Base-by-base conservation (phyloP, 75 land plant genomes). In the Isoetes taiwanensis region DNA sequence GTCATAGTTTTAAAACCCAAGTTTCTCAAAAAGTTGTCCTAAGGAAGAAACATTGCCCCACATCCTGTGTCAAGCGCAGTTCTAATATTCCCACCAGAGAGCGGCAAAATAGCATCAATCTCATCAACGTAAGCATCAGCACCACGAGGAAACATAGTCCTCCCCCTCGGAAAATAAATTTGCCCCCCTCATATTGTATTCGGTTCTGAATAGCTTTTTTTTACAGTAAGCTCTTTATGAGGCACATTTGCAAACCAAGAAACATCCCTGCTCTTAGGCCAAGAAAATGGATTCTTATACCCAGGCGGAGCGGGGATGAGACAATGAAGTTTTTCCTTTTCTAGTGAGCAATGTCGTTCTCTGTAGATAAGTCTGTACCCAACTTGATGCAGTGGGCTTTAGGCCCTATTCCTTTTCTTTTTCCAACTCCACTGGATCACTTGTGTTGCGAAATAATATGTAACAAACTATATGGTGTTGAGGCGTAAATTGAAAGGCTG, bases 21-120 rank as follows among this genome's bases (percentile, higher is more conserved):
- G n/a, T n/a, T n/a, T n/a, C n/a, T n/a, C n/a, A n/a, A n/a, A n/a
- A n/a, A n/a, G n/a, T n/a, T n/a, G n/a, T n/a, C n/a, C n/a, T n/a
- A n/a, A n/a, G n/a, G n/a, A n/a, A n/a, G n/a, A n/a, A n/a, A n/a
- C n/a, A n/a, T 61, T 59, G 75, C 81, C 67, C 81, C 81, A 32
- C 79, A 79, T 12, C 81, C 79, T 25, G 78, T 79, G 33, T 79
- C 79, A 30, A 79, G 41, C 26, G 79, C 75, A 20, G 81, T 79
- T 12, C 81, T 58, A 52, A 79, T 79, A 8, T 71, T 58, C 10
- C 79, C 81, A 37, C 75, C 75, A 16, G 57, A 32, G 35, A 79
- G 48, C 14, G 75, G 70, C 30, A 79, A 54, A 9, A 79, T 54
- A 0, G 31, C 23, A 33, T 64, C 70, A 38, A 79, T 79, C 26